Base-by-base conservation (phyloP, 768 basidiomycete species). In the Mycena capillaripes region DNA sequence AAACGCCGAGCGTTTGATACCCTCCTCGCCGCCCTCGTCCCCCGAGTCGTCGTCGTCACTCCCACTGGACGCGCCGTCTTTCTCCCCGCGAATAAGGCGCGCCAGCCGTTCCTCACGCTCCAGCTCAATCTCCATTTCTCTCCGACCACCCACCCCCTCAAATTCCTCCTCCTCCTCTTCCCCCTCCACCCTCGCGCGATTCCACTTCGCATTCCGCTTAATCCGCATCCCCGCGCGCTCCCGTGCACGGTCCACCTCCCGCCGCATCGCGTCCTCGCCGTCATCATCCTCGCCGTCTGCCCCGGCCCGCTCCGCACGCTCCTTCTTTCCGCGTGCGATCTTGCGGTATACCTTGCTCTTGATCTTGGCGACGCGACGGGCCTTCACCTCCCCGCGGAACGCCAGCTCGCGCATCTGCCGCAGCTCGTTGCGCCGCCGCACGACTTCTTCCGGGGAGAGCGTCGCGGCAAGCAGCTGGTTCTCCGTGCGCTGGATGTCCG, bases 271-370 rank as follows among this genome's bases (percentile, higher is more conserved):
- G 10, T 84, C 85, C 46, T 88, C 91, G 62, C 89, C 87, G 10
- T 87, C 86, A 2, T 79, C 86, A 19, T 79, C 87, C 0, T 84
- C 86, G 10, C 19, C 42, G 6, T 83, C 84, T 44, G 83, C 88
- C 21, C 85, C 82, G 40, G 86, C 86, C 69, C 88, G 87, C 72
- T 84, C 82, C 52, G 82, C 80, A 19, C 92, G 82, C 72, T 92
- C 93, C 55, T 88, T 88, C 77, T 93, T 90, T 79, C 94, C 96
- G 80, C 95, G 89, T 78, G 91, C 92, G 56, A 98, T 86, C 74
- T 93, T 92, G 32, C 97, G 88, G 79, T 96, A 99, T 2, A 95
- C 91, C 83, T 96, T 97, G 80, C 93, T 95, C 86, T 99, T 99
- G 83, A 99, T 99, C 84, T 97, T 98, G 25, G 93, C 90, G 21